Evolutionary conservation across 495 filamentous ascomycete species (phyloP).

Genomic region (Hypoxylon lienhwacheense): DNA sequence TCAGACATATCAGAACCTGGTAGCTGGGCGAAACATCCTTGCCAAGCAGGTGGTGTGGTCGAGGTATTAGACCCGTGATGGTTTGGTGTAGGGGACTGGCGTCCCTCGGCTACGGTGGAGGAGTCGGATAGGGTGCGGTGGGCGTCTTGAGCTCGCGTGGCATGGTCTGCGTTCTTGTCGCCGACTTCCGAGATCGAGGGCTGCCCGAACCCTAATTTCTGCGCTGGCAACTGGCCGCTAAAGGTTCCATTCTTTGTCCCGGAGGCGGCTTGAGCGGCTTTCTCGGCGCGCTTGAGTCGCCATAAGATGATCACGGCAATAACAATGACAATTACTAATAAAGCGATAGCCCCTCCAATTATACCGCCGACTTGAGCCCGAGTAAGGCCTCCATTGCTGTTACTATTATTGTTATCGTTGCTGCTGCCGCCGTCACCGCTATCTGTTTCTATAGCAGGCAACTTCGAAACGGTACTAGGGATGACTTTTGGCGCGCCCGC

Average conservation of each 20-base stretch:
- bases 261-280: slow-evolving; percentile 25
- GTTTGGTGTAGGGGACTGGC: slow-evolving; percentile 31
- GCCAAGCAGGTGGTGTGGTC: slow-evolving; percentile 25
- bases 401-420: neutral
- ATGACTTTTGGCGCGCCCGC: slow-evolving; percentile 41
- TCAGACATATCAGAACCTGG: slow-evolving; percentile 22
- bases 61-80: slow-evolving; percentile 27
- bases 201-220: slow-evolving; percentile 29
- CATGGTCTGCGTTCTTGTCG: slow-evolving; percentile 20
- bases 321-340: slow-evolving; percentile 42
- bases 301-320: slow-evolving; percentile 45
- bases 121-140: slow-evolving; percentile 25
- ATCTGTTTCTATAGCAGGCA: slow-evolving; percentile 30
- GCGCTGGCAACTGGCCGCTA: slow-evolving; percentile 29
- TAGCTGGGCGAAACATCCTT: slow-evolving; percentile 1
- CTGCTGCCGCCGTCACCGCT: slow-evolving; percentile 6
- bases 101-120: slow-evolving; percentile 14
- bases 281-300: slow-evolving; percentile 41
- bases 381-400: slow-evolving; percentile 32
- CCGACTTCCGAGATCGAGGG: slow-evolving; percentile 34
- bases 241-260: slow-evolving; percentile 40
- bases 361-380: slow-evolving; percentile 46
- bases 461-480: slow-evolving; percentile 45
- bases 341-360: slow-evolving; percentile 45
- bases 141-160: slow-evolving; percentile 6